Evolutionary conservation across 2,329 filamentous ascomycete genomes (phyloP).

Genomic region (Tolypocladium guangdongense): DNA sequence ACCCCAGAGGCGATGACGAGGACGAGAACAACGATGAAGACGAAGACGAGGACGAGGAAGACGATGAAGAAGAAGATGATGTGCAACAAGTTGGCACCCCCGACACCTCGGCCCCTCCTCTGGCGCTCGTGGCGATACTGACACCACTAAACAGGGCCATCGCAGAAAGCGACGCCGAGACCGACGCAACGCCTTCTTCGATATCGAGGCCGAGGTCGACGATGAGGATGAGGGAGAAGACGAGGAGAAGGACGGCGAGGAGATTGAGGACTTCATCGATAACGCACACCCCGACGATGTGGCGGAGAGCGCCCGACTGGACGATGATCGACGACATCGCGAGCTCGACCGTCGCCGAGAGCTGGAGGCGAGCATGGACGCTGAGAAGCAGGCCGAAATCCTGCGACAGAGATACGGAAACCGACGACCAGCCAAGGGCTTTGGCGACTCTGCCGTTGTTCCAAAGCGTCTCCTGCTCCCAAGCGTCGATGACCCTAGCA

Average conservation of each 20-base stretch:
- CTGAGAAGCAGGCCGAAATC: slow-evolving; percentile 83
- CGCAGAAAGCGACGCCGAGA: slow-evolving; percentile 74
- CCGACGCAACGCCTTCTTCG: slow-evolving; percentile 77
- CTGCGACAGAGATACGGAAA: slow-evolving; percentile 83
- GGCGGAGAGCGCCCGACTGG: slow-evolving; percentile 65
- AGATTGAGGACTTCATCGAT: slow-evolving; percentile 73
- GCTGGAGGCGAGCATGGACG: slow-evolving; percentile 76
- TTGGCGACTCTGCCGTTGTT: slow-evolving; percentile 63
- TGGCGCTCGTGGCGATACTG: slow-evolving; percentile 2
- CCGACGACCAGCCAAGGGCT: slow-evolving; percentile 52
- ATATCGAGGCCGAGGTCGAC: slow-evolving; percentile 97
- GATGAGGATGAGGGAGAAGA: slow-evolving; percentile 84
- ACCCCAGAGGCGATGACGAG: slow-evolving; percentile 19
- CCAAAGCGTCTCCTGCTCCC: slow-evolving; percentile 81
- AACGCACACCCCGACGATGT: slow-evolving; percentile 87
- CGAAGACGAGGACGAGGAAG: slow-evolving; percentile 37
- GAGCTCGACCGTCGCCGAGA: slow-evolving; percentile 91
- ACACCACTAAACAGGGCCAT: slow-evolving; percentile 37
- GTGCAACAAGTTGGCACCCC: slow-evolving; percentile 47
- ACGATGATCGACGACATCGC: slow-evolving; percentile 85
- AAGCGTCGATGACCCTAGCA: slow-evolving; percentile 88
- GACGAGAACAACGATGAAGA: slow-evolving; percentile 26
- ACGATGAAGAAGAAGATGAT: slow-evolving; percentile 56
- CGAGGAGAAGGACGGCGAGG: slow-evolving; percentile 80
- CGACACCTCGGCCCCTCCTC: too few relatives aligned